Percentiles rank a stretch among this genome's conserved stretches.
These are phyloP conservation scores for Geranium brycei DNA, from an alignment of 345 rosid genomes.

Conservation along the genomic window DNA sequence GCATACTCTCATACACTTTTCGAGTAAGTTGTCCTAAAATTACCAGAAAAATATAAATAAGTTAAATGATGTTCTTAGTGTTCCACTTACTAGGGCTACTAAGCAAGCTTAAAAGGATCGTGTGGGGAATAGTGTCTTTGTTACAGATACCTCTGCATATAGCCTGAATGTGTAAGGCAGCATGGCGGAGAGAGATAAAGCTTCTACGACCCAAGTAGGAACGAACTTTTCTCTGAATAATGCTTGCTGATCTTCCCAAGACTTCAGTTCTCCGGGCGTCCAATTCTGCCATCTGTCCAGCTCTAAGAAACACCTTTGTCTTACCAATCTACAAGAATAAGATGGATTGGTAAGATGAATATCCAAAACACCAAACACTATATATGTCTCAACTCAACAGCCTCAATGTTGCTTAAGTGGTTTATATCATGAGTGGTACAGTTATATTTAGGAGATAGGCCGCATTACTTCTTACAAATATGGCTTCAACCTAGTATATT, in stretches of 20 bases:
- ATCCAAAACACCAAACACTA: neutral
- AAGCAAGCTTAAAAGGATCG: neutral
- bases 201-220: conserved; percentile 70
- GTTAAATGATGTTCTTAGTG: neutral
- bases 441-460: too few species aligned
- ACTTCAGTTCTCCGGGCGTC: conserved; percentile 83
- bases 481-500: too few species aligned
- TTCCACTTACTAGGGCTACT: neutral
- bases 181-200: conserved; percentile 41
- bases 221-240: conserved; percentile 87
- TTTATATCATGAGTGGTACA: too few species aligned
- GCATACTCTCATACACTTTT: conserved; percentile 46
- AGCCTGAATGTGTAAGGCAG: conserved; percentile 69
- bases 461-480: too few species aligned
- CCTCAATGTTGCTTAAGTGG: too few species aligned
- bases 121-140: neutral
- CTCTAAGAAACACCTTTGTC: conserved; percentile 83
- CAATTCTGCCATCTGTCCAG: conserved; percentile 97
- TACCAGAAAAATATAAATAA: conserved; percentile 5
- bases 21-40: conserved; percentile 69
- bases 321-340: conserved; percentile 74
- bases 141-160: conserved; percentile 60
- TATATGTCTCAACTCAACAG: too few species aligned
- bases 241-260: conserved; percentile 86
- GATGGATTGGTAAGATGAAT: conserved; percentile 1